These are phyloP conservation scores for Taphrina flavorubra DNA, from an alignment of 1,139 yeast species.

Conservation along the genomic window DNA sequence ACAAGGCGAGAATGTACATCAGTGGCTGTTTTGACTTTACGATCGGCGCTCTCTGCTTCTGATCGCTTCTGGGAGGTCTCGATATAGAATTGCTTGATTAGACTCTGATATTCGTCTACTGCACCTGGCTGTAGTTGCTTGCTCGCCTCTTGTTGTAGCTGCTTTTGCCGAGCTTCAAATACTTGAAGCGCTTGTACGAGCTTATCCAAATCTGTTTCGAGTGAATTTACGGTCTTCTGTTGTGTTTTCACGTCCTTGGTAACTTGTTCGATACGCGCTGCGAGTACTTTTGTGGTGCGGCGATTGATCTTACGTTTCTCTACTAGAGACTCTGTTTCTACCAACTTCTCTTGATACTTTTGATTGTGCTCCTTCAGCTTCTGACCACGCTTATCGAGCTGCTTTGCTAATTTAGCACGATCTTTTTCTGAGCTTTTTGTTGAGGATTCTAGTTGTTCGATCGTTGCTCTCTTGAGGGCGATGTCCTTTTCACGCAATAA, in stretches of 20 bases:
- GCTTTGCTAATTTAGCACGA: constrained; percentile 58
- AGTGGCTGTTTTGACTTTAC: constrained; percentile 49
- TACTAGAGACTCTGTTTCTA: constrained; percentile 63
- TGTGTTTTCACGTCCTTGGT: constrained; percentile 63
- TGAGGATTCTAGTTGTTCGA: constrained; percentile 49
- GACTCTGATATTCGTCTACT: constrained; percentile 63
- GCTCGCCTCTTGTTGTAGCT: constrained; percentile 49
- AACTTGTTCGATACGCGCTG: constrained; percentile 62
- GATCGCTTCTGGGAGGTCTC: constrained; percentile 49
- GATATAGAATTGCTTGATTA: constrained; percentile 61
- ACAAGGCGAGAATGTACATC: constrained; percentile 49
- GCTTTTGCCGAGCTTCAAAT: constrained; percentile 57
- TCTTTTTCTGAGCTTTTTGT: constrained; percentile 50
- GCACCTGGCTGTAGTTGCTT: constrained; percentile 60
- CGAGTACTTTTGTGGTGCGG: constrained; percentile 59
- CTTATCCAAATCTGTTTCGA: constrained; percentile 59
- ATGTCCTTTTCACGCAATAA: constrained; percentile 35
- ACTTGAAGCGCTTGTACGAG: constrained; percentile 56
- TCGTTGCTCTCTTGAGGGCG: constrained; percentile 50
- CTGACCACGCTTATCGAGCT: constrained; percentile 56
- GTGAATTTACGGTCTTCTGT: constrained; percentile 53
- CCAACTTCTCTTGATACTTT: constrained; percentile 57
- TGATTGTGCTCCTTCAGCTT: constrained; percentile 55
- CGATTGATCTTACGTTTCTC: constrained; percentile 61
- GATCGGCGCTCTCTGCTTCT: constrained; percentile 47